Evolutionary conservation across 2,329 filamentous ascomycete genomes (phyloP), one percentile per base, ranked within the genome.

Genomic region (Pseudogymnoascus sp.): DNA sequence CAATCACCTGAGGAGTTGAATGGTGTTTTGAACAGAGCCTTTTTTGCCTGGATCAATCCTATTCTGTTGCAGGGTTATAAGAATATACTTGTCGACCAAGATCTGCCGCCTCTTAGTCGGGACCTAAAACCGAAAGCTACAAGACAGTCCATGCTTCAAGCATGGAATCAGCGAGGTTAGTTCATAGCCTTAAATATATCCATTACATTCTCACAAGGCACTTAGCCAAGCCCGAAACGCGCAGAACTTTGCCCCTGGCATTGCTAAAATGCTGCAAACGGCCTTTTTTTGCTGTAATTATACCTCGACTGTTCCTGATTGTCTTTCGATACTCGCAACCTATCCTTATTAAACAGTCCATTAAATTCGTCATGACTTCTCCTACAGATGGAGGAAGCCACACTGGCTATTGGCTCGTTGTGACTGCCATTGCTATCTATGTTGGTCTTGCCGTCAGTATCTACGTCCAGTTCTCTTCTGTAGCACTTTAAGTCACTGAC

Each of bases 281-380:
- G 3, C 71, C 71, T 0, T 72, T 78, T 33, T 12, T 73, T 3
- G 40, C 66, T 5, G 71, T 72, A 1, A 66, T 74, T n/a, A 48
- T 73, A 0, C 73, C 75, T 3, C 72, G 77, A 6, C 36, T 79
- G 0, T 72, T 72, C 25, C 64, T 78, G 10, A 73, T 76, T 12
- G 6, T 69, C 1, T 79, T 78, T 61, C 72, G 73, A 4, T 79
- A 75, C 58, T 70, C 73, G 0, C 77, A 79, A 62, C 74, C 76
- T 4, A 55, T 74, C 1, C 66, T 79, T 1, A 78, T 79, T 36
- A 72, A 72, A 18, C 61, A 69, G 4, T 67, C 73, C 0, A 78
- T 79, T 58, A 64, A 64, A 45, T 78, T 70, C 59, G 67, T 72
- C 12, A 66, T 21, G 21, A 21, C 21, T 21, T 21, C 21, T 21